Evolutionary conservation across 139 green algal genomes (phyloP), one percentile per base, ranked within the genome.

Genomic region (Tetraselmis chui): DNA sequence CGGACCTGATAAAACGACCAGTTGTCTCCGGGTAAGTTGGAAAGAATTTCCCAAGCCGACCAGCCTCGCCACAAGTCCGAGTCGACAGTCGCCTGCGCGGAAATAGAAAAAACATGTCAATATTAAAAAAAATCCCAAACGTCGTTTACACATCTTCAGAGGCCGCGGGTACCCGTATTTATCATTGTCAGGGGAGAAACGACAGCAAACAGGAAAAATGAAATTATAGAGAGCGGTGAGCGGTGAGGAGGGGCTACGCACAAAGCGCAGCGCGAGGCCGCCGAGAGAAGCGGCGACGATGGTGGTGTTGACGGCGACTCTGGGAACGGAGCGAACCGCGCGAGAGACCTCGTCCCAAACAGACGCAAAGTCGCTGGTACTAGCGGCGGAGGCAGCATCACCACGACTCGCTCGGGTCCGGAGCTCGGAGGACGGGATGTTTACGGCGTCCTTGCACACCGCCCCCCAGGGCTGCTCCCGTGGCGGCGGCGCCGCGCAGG

Each of bases 41-140:
- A 59, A 2, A 80, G 23, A 32, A 80, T 80, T 29, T 80, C 77
- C 77, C 31, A 32, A 26, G 58, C 29, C 22, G 23, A 27, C 77
- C 77, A 80, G 27, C 77, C 77, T 2, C 77, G 28, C 77, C 77
- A 80, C 77, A 80, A 58, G 28, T 80, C 77, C 77, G 77, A 27
- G 77, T 80, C 77, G 77, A 80, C 32, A 32, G 77, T 28, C 28
- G 58, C 11, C 45, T 67, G 45, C 18, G 45, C 5, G n/a, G n/a
- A n/a, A n/a, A n/a, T n/a, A n/a, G n/a, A n/a, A n/a, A n/a, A n/a
- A n/a, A n/a, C n/a, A n/a, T n/a, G n/a, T n/a, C n/a, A n/a, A n/a
- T n/a, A n/a, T n/a, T n/a, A n/a, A n/a, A n/a, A n/a, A n/a, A n/a
- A n/a, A n/a, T n/a, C n/a, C n/a, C n/a, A n/a, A n/a, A n/a, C n/a